phyloP scores from a whole-genome alignment of 495 filamentous ascomycete genomes.

The Hypoxylon fragiforme region DNA sequence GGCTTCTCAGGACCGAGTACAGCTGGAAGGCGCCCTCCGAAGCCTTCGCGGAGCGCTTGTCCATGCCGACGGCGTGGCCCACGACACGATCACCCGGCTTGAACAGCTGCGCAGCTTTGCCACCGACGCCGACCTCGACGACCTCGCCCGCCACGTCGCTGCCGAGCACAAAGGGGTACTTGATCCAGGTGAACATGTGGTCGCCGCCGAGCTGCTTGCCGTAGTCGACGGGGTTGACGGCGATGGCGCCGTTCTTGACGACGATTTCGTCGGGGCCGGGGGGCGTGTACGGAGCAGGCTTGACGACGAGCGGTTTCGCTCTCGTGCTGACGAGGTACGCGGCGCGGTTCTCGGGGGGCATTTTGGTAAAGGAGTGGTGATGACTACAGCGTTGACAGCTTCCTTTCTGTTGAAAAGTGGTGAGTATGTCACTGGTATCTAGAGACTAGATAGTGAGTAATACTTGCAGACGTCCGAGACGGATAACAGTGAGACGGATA shows the following conservation, averaged over 20 bases:
- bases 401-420: too few relatives aligned
- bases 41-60: background rate
- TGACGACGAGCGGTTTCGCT: constrained; percentile 34
- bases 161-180: constrained; percentile 55
- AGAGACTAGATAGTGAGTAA: too few relatives aligned
- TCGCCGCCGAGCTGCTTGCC: constrained; percentile 39
- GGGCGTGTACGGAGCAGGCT: constrained; percentile 23
- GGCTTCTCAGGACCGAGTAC: constrained; percentile 30
- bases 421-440: too few relatives aligned
- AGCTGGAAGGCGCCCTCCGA: constrained; percentile 10
- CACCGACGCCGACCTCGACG: constrained; percentile 42
- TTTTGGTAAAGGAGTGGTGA: too few relatives aligned
- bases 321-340: constrained; percentile 2
- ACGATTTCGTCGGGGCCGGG: constrained; percentile 41
- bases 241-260: constrained; percentile 42
- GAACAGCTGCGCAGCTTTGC: constrained; percentile 44
- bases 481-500: too few relatives aligned
- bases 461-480: too few relatives aligned
- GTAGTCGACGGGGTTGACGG: constrained; percentile 53
- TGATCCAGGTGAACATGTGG: constrained; percentile 23
- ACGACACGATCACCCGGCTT: constrained; percentile 46
- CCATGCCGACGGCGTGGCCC: constrained; percentile 18
- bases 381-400: too few relatives aligned
- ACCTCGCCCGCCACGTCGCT: constrained; percentile 56
- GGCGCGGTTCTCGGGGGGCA: constrained; percentile 11